Evolutionary conservation across 108 stramenopile genomes (phyloP), one percentile per base, ranked within the genome.

Genomic region (Aureococcus anophagefferens): DNA sequence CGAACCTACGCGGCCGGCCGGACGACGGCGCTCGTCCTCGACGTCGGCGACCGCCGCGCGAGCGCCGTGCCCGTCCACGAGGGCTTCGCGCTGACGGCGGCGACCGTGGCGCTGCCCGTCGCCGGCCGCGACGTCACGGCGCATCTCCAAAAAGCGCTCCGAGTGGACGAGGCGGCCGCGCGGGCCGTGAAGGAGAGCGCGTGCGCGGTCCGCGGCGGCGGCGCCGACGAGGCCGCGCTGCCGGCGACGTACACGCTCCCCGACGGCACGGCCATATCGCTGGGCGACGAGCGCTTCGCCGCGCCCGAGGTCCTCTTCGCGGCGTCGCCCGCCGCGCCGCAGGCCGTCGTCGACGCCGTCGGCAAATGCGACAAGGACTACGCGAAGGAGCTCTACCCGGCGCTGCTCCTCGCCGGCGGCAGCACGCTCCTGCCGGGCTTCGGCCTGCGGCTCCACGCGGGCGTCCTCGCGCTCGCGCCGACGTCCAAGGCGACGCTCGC

Each of bases 61-160:
- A 96, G 97, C 76, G 93, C 91, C 31, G 90, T 96, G 30, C 96
- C 97, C 15, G 95, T 99, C 14, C 96, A 96, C 81, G 98, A 99
- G 71, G 98, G 98, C 28, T 96, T 92, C 69, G 94, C 96, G n/a
- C 82, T 96, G 73, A 91, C 90, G 30, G 93, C 96, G 84, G 92
- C 96, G 35, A 89, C 96, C 63, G 79, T 88, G 18, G 81, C 95
- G 34, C 84, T 88, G 73, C 96, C 97, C 80, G 74, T 98, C 9
- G 98, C 89, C 16, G 98, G 98, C 25, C 81, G 92, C 18, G 95
- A 95, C 76, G 91, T 97, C 25, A 94, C 96, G 30, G 77, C 87
- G 29, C 91, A 91, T 30, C 85, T 97, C 81, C 90, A 94, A 84
- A 73, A 92, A 68, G 77, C 94, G 15, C 83, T 96, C 33, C 82